phyloP scores from a whole-genome alignment of 2,329 filamentous ascomycete genomes.

The Chaetomium olivaceum region DNA sequence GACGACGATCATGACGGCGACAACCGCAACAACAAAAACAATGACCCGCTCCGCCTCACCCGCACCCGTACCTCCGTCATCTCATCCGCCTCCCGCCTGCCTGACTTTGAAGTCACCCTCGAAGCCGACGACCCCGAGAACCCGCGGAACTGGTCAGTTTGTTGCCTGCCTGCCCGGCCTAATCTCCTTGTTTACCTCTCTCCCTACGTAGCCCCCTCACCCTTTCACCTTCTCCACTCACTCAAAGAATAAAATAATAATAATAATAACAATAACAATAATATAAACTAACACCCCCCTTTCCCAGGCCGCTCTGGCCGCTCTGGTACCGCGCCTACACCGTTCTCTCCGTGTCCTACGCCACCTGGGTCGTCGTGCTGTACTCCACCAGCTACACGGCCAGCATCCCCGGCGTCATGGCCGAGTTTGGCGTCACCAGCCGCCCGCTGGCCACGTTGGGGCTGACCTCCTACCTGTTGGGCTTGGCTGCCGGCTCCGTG shows the following conservation, averaged over 20 bases:
- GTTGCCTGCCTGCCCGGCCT: too few species aligned
- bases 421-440: conserved; percentile 57
- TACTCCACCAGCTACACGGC: conserved; percentile 77
- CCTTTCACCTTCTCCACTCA: too few species aligned
- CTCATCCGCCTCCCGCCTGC: conserved; percentile 43
- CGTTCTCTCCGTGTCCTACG: conserved; percentile 45
- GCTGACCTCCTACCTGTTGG: conserved; percentile 72
- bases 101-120: conserved; percentile 70
- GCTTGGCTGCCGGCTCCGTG: conserved; percentile 67
- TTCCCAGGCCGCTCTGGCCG: conserved; percentile 41
- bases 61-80: conserved; percentile 42
- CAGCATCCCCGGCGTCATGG: conserved; percentile 64
- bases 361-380: conserved; percentile 55
- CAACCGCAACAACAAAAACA: conserved; percentile 12
- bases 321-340: conserved; percentile 47
- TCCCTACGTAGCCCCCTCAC: neutral
- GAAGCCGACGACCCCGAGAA: conserved; percentile 61
- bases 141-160: conserved; percentile 62
- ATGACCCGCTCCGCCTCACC: conserved; percentile 37
- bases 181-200: neutral
- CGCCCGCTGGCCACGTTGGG: conserved; percentile 66
- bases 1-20: conserved; percentile 14
- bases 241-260: neutral
- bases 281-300: neutral
- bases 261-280: too few species aligned